phyloP scores from a whole-genome alignment of 805 yeast genomes.

The Suhomyces tanzawaensis region DNA sequence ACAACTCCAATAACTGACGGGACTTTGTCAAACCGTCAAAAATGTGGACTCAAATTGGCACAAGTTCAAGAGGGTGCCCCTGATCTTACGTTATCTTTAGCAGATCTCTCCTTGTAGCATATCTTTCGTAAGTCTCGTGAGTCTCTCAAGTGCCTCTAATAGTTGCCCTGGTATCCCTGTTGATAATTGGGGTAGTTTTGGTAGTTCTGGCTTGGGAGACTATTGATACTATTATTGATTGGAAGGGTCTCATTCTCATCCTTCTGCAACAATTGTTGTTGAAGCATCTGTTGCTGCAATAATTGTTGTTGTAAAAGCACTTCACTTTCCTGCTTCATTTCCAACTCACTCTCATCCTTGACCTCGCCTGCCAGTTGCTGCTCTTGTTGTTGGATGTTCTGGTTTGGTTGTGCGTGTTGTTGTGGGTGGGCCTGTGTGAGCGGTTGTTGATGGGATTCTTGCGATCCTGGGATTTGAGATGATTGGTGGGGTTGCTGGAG shows the following conservation, averaged over 20 bases:
- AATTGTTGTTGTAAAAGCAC: constrained; percentile 5
- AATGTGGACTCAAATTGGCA: too few species aligned
- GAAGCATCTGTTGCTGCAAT: constrained; percentile 9
- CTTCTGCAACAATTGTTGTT: constrained; percentile 9
- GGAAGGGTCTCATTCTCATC: constrained; percentile 1
- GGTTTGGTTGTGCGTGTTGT: constrained; percentile 1
- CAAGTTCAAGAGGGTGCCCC: too few species aligned
- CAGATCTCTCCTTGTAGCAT: too few species aligned
- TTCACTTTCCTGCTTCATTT: constrained; percentile 4
- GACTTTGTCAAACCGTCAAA: too few species aligned
- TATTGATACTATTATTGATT: constrained; percentile 2
- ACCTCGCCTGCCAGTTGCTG: not conserved
- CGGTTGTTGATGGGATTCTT: constrained; percentile 1
- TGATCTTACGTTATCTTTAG: too few species aligned
- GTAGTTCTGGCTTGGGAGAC: constrained; percentile 2
- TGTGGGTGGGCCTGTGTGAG: constrained; percentile 2
- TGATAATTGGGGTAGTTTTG: constrained; percentile 8
- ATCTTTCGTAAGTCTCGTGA: too few species aligned
- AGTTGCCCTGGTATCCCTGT: constrained; percentile 10
- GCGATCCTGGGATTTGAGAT: not conserved
- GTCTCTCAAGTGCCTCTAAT: too few species aligned
- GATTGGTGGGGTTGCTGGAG: not conserved
- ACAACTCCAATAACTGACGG: too few species aligned
- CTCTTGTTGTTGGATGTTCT: not conserved
- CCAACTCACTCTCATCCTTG: constrained; percentile 3